These are phyloP conservation scores for Pulicaria dysenterica DNA, from an alignment of 129 eudicot genomes.

Conservation along the genomic window DNA sequence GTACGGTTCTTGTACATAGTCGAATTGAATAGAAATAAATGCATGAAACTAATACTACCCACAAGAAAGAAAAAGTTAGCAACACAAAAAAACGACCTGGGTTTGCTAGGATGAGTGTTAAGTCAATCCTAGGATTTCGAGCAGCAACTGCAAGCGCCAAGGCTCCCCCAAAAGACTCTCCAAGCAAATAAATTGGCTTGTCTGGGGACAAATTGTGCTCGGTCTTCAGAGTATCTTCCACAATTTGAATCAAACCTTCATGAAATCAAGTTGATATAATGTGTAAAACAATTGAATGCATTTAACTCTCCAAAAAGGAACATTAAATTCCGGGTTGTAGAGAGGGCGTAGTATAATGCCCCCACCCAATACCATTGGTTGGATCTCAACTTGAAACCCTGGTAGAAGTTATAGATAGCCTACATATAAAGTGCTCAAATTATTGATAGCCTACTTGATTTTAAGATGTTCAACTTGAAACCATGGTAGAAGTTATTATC, in stretches of 20 bases:
- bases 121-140: slow-evolving; percentile 69
- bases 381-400: no score
- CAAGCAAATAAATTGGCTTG: slow-evolving; percentile 79
- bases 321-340: no score
- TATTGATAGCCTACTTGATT: no score
- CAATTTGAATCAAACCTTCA: slow-evolving; percentile 62
- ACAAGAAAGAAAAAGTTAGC: not conserved
- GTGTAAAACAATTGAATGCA: not conserved
- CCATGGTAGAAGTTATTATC: no score
- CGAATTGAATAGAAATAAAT: not conserved
- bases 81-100: slow-evolving; percentile 50
- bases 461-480: no score
- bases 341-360: no score
- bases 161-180: slow-evolving; percentile 84
- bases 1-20: not conserved
- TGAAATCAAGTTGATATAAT: not conserved
- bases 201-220: slow-evolving; percentile 63
- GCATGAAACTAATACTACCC: no score
- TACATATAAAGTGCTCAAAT: no score
- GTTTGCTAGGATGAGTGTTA: slow-evolving; percentile 65
- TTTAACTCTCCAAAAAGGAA: not conserved
- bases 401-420: no score
- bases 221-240: slow-evolving; percentile 62
- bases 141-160: slow-evolving; percentile 89
- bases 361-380: no score